Evolutionary conservation across 2,329 filamentous ascomycete species (phyloP), one percentile per base, ranked within the genome.

Genomic region (Aureobasidium subglaciale): DNA sequence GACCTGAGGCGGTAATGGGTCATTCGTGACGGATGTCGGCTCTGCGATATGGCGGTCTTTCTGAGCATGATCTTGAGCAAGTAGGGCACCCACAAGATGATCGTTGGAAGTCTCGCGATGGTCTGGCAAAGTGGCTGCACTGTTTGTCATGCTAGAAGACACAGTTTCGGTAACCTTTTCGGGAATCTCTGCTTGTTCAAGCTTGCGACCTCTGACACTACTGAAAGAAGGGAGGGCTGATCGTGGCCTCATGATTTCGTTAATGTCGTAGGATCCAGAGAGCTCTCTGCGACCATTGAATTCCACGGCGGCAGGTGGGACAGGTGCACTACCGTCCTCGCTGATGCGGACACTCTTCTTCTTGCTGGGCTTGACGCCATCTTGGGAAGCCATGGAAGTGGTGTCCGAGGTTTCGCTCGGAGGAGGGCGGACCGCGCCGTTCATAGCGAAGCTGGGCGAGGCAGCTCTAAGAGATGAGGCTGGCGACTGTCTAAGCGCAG

Each of bases 211-310:
- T 78, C 24, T 78, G 20, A 91, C 76, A 63, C 87, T 90, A 16
- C 87, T 87, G 67, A 91, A 91, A 1, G 79, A 85, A 1, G 87
- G 87, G 34, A 91, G 71, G 1, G 83, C 83, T 6, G 87, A 86
- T 29, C 86, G 75, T n/a, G 87, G 87, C 61, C 83, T 83, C 85
- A 90, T 88, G 13, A 83, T 72, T 58, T 78, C 76, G 53, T 80
- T 77, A 55, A 85, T 79, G 38, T 87, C 83, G n/a, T 85, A 34
- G 5, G 41, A 57, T 13, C 61, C 62, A 8, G 63, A 62, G n/a
- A 62, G 58, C 22, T 64, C 63, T 8, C 63, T 59, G 32, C 20
- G 54, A 48, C 18, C 60, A 58, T 52, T 49, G 5, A 41, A 35
- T 1, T 75, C 73, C 7, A 75, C 74, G 1, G 67, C 61, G 7